Percentiles rank a stretch among this genome's conserved stretches.
phyloP scores from a whole-genome alignment of 768 basidiomycete species.

The Daedaleopsis nitida region DNA sequence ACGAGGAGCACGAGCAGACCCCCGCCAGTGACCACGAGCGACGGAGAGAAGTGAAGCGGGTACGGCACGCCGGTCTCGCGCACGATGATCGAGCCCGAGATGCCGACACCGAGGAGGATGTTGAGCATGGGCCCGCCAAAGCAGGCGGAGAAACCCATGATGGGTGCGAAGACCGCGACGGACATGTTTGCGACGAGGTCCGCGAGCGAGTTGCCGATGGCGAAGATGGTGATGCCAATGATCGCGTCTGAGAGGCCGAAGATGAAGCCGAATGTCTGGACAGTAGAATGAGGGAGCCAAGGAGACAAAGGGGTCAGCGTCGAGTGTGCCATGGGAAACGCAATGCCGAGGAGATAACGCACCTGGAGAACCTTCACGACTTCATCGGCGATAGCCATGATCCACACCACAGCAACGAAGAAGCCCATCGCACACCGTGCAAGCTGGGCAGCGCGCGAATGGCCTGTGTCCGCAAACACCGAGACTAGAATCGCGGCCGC shows the following conservation, averaged over 20 bases:
- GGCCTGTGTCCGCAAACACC: constrained; percentile 60
- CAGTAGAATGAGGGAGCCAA: not conserved
- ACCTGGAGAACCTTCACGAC: constrained; percentile 91
- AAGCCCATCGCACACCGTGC: constrained; percentile 90
- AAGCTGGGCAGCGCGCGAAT: constrained; percentile 58
- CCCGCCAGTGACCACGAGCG: constrained; percentile 79
- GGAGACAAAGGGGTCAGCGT: constrained; percentile 1
- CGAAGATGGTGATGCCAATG: constrained; percentile 95
- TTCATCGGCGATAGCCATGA: constrained; percentile 97
- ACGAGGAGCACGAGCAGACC: constrained; percentile 80
- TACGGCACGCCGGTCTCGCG: constrained; percentile 63
- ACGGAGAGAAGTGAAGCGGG: constrained; percentile 75
- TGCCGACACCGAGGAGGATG: constrained; percentile 87
- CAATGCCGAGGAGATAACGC: constrained; percentile 18
- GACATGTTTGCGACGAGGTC: constrained; percentile 97
- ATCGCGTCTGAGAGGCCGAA: constrained; percentile 97
- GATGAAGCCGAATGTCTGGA: constrained; percentile 87
- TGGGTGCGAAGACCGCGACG: constrained; percentile 89
- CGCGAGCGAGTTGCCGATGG: constrained; percentile 93
- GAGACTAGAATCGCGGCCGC: constrained; percentile 56
- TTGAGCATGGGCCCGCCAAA: constrained; percentile 94
- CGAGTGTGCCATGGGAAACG: not conserved
- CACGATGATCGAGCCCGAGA: constrained; percentile 88
- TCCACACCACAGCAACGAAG: constrained; percentile 90
- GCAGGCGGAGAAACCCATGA: constrained; percentile 96